Conservation (phyloP, 1,284 basidiomycete species). For the Fomitopsis betulina region DNA sequence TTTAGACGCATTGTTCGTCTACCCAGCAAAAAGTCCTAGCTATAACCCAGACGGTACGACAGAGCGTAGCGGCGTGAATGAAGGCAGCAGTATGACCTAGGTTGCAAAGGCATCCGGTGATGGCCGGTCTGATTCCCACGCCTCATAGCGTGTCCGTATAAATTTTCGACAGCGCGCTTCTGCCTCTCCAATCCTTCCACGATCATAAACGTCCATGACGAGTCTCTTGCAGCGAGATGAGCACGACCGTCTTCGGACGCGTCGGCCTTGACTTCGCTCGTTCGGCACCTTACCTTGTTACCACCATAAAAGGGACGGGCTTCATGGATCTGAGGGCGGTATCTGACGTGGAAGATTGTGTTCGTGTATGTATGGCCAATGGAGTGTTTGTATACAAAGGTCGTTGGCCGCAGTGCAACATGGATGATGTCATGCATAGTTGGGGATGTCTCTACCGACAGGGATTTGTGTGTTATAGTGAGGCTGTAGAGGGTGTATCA, state of each 20-base stretch:
- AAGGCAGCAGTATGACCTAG: background rate
- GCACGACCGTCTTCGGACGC: conserved; percentile 33
- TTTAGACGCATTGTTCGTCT: too few species aligned
- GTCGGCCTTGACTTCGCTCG: conserved; percentile 47
- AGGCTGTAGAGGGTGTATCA: too few species aligned
- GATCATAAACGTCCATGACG: conserved; percentile 46
- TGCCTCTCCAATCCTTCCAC: conserved; percentile 41
- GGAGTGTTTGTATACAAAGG: too few species aligned
- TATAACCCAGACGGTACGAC: background rate
- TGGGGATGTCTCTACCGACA: too few species aligned
- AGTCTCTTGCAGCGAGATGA: conserved; percentile 43
- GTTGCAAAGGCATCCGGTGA: background rate
- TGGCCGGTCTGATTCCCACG: background rate
- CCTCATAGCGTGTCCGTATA: conserved; percentile 9
- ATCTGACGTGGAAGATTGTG: conserved; percentile 1
- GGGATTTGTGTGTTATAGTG: too few species aligned
- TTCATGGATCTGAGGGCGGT: conserved; percentile 38
- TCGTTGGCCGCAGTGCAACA: too few species aligned
- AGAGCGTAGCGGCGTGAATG: background rate
- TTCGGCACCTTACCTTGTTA: conserved; percentile 49
- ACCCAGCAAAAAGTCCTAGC: background rate
- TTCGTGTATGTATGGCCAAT: too few species aligned
- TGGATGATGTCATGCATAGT: too few species aligned
- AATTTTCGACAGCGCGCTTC: background rate
- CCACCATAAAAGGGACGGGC: conserved; percentile 41